Conservation (phyloP, 768 basidiomycete species). For the Termitomyces heimii region DNA sequence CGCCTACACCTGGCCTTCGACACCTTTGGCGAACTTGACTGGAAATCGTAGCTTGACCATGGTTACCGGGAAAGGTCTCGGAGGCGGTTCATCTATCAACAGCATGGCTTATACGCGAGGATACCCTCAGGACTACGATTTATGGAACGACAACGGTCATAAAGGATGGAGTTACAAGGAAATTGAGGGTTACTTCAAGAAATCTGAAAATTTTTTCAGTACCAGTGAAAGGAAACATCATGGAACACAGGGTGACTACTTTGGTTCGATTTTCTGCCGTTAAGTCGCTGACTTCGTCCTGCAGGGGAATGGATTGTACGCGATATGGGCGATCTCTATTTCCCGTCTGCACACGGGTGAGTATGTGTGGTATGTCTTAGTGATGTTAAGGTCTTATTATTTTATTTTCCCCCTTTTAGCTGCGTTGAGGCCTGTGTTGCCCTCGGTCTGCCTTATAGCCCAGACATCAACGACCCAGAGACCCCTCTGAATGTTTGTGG, state of each 20-base stretch:
- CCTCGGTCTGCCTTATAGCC: conserved; percentile 15
- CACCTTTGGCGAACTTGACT: conserved; percentile 7
- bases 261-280: not conserved
- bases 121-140: conserved; percentile 22
- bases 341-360: not conserved
- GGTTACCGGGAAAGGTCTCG: conserved; percentile 21
- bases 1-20: conserved; percentile 12
- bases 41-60: conserved; percentile 11
- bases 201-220: conserved; percentile 13
- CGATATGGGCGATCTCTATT: conserved; percentile 1
- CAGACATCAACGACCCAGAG: conserved; percentile 15
- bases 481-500: conserved; percentile 14
- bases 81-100: conserved; percentile 24
- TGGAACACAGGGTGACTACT: not conserved
- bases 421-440: conserved; percentile 5
- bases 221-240: not conserved
- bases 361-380: not conserved
- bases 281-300: not conserved
- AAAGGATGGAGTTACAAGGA: conserved; percentile 23
- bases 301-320: conserved; percentile 5
- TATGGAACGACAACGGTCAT: conserved; percentile 18
- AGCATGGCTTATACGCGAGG: conserved; percentile 22
- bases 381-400: too few relatives aligned
- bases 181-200: conserved; percentile 20
- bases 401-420: not conserved